Base-by-base conservation (phyloP, 169 alveolate genomes). In the Pseudocohnilembus persalinus region DNA sequence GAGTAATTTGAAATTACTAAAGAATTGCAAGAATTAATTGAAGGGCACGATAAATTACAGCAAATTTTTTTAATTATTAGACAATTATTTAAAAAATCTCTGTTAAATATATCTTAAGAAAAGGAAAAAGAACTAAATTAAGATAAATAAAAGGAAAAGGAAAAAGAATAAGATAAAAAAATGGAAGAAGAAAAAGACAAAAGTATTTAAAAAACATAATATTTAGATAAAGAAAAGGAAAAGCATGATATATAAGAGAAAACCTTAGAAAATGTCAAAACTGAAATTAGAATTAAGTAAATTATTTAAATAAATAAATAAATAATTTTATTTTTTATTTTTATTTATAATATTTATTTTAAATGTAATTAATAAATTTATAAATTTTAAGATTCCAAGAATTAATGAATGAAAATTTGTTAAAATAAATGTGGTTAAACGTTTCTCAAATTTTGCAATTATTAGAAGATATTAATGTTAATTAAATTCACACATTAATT, bases 1-100 rank as follows among this genome's bases (percentile, higher is more conserved):
- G n/a, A n/a, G n/a, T n/a, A n/a, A n/a, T n/a, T n/a, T n/a, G n/a
- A 63, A 79, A 82, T 74, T 64, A 76, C 74, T 77, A 79, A 78
- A 78, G 72, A 84, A 28, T 30, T 79, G 0, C 68, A 79, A 31
- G 82, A 49, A 49, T 11, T 11, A 4, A 49, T 49, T 4, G 68
- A 49, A 49, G 68, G 68, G 20, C 68, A 49, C 4, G 68, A 49
- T 20, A 49, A 49, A 49, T 20, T 49, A 49, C 4, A 11, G 20
- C 4, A 49, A 20, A 49, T 49, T 20, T 49, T 49, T 20, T 20
- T 49, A 4, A 49, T 49, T 49, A 49, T 49, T 20, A 49, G 68
- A 49, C 68, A 49, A 49, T 20, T 49, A 4, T 49, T 49, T 49
- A 20, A 49, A 49, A 20, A 49, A 20, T 49, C 68, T 49, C 68